These are phyloP conservation scores for Emericellopsis cladophorae DNA, from an alignment of 2,329 filamentous ascomycete species.

Conservation along the genomic window DNA sequence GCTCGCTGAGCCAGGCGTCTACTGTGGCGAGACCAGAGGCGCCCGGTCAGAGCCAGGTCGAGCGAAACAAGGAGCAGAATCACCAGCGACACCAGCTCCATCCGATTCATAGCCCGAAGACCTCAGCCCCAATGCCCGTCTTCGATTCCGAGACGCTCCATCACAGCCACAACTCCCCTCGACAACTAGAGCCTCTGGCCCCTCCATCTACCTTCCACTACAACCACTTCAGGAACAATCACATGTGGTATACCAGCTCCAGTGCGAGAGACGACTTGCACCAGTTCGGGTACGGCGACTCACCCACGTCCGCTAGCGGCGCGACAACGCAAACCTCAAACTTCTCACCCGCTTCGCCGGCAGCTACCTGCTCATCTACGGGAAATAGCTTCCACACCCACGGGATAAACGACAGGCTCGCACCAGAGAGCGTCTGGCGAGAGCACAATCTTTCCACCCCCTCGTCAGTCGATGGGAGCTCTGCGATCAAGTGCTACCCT, in stretches of 20 bases:
- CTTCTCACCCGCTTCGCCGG: conserved; percentile 17
- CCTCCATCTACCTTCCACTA: no score
- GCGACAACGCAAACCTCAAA: conserved; percentile 11
- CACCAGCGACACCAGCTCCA: conserved; percentile 2
- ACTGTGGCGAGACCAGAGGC: neutral
- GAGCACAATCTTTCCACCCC: conserved; percentile 13
- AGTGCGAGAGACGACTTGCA: conserved; percentile 21
- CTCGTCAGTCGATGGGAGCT: conserved; percentile 6
- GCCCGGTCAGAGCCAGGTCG: no score
- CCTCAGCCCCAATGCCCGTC: no score
- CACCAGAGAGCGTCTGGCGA: conserved; percentile 6
- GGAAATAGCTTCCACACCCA: conserved; percentile 8
- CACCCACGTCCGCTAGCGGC: conserved; percentile 13
- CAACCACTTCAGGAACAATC: no score
- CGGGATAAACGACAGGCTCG: neutral
- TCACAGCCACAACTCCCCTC: no score
- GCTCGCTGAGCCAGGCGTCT: conserved; percentile 7
- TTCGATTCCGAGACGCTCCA: no score
- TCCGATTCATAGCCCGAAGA: neutral
- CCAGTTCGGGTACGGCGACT: conserved; percentile 19
- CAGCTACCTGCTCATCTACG: conserved; percentile 18
- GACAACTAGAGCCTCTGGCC: no score
- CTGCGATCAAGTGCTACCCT: neutral
- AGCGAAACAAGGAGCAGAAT: neutral
- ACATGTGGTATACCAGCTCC: no score